Evolutionary conservation across 164 flowering plant genomes (phyloP), one percentile per base, ranked within the genome.

Genomic region (Taxillus chinensis): DNA sequence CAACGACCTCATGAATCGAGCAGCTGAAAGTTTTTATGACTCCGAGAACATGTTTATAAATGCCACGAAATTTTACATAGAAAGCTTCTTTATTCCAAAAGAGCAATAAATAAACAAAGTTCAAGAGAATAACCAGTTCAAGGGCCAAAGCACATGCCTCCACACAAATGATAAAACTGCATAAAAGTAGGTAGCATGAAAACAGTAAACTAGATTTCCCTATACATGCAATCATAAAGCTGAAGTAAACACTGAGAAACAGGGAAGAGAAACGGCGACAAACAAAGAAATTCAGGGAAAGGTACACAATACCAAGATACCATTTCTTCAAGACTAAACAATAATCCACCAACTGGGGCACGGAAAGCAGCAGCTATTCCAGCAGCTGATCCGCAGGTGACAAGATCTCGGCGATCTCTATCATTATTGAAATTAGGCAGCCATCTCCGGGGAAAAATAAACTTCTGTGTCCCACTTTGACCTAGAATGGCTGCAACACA

Each of bases 321-420:
- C 85, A 86, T 82, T 79, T 86, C 97, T 76, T 93, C 98, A 43
- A 93, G 70, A 62, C 92, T 82, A 78, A 93, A 93, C 60, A 93
- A 71, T 63, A 93, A 76, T 48, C 98, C 98, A 62, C 97, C 98
- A 75, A 90, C 92, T 41, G 98, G 98, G 51, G 98, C 86, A 71
- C 96, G 97, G 62, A 93, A 93, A 58, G 97, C 82, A 68, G 92
- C 89, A 64, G 97, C 92, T 61, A 93, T 84, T 58, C 97, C 98
- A 59, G 97, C 93, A 69, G 98, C 96, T 45, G 92, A 72, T 57
- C 97, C 98, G 68, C 93, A 90, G 37, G 96, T 90, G 48, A 90
- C 79, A 62, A 90, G 79, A 80, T 93, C 98, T 68, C 96, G 74
- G 54, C 89, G 75, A 63, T 93, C 98, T 68, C 92, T 71, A 40